These are phyloP conservation scores for Amauroascus niger DNA, from an alignment of 2,329 filamentous ascomycete genomes.

Conservation along the genomic window DNA sequence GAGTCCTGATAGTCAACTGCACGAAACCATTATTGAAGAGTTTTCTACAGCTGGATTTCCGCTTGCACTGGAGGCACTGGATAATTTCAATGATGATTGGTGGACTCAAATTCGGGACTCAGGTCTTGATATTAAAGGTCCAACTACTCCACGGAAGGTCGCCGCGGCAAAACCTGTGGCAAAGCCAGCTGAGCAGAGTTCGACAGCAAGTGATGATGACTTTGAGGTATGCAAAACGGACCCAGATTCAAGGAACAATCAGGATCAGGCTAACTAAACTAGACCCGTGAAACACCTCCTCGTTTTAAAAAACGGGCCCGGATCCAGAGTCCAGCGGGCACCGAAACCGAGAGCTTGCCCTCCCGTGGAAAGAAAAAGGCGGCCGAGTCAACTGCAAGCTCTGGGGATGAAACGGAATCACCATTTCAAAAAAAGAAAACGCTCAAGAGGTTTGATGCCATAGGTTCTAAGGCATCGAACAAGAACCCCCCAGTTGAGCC, in stretches of 20 bases:
- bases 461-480: conserved; percentile 12
- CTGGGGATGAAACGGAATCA: not conserved
- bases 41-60: conserved; percentile 8
- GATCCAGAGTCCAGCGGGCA: not conserved
- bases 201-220: conserved; percentile 28
- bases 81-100: conserved; percentile 25
- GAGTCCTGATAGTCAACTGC: not conserved
- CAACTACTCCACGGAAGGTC: not conserved
- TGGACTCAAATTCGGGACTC: conserved; percentile 22
- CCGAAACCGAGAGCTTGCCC: not conserved
- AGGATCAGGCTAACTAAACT: not conserved
- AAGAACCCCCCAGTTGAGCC: conserved; percentile 3
- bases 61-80: conserved; percentile 17
- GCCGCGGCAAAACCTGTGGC: not conserved
- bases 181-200: conserved; percentile 17
- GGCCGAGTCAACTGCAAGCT: not conserved
- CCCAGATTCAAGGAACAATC: not conserved
- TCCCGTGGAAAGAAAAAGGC: not conserved
- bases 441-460: conserved; percentile 16
- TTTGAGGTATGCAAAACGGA: conserved; percentile 28
- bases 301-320: conserved; percentile 14
- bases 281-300: conserved; percentile 33
- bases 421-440: conserved; percentile 8
- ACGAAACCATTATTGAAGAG: conserved; percentile 5
- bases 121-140: not conserved